Evolutionary conservation across 2,329 filamentous ascomycete genomes (phyloP).

Genomic region (Paraconiothyrium sp.): DNA sequence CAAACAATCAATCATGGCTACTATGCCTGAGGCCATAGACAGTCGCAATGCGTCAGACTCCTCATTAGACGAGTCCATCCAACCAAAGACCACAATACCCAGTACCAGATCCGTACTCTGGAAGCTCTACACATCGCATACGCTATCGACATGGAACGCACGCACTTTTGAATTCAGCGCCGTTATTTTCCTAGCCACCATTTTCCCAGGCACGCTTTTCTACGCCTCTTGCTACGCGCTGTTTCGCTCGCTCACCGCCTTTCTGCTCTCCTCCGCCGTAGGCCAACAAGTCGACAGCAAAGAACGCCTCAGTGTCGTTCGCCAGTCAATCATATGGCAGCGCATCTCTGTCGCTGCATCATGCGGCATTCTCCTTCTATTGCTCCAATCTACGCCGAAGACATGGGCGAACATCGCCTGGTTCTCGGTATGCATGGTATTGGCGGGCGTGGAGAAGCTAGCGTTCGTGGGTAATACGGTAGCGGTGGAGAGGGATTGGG

Average conservation of each 20-base stretch:
- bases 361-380: constrained; percentile 37
- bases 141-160: constrained; percentile 61
- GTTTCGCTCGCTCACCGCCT: constrained; percentile 65
- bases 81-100: not conserved
- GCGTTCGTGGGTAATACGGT: constrained; percentile 71
- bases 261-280: constrained; percentile 66
- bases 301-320: constrained; percentile 51
- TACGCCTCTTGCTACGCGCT: constrained; percentile 76
- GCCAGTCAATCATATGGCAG: constrained; percentile 53
- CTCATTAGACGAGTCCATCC: not conserved
- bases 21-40: not conserved
- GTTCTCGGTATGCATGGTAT: constrained; percentile 52
- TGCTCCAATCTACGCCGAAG: constrained; percentile 25
- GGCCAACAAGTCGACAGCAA: constrained; percentile 68
- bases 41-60: not conserved
- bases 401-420: constrained; percentile 36
- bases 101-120: constrained; percentile 32
- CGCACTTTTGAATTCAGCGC: constrained; percentile 61
- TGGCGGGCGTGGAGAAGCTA: constrained; percentile 76
- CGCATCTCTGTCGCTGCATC: constrained; percentile 44
- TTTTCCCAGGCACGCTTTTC: constrained; percentile 65
- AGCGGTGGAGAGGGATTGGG: constrained; percentile 77
- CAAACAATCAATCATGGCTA: not conserved
- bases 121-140: constrained; percentile 57
- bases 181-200: constrained; percentile 58